Percentiles rank a stretch among this genome's conserved stretches.
Conservation (phyloP, 805 yeast genomes). For the Ogataea neopini region DNA sequence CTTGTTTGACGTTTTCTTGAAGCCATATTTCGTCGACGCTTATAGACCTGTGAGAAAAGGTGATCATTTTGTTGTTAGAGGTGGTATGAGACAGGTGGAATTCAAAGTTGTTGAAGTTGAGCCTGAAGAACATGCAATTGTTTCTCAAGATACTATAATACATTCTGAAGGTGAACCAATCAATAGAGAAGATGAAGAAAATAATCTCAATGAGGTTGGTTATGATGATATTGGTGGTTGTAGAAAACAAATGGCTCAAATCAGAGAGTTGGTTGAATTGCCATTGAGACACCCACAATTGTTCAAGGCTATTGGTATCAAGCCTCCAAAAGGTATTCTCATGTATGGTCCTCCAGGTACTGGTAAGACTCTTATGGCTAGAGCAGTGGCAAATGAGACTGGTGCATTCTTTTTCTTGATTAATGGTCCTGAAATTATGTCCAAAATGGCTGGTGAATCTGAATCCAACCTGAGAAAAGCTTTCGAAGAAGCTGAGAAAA, state of each 20-base stretch:
- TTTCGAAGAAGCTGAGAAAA: slow-evolving; percentile 98
- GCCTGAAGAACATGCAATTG: slow-evolving; percentile 96
- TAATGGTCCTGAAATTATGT: slow-evolving; percentile 99
- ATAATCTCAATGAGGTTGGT: slow-evolving; percentile 94
- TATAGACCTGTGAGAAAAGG: slow-evolving; percentile 98
- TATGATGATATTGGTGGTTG: slow-evolving; percentile 99
- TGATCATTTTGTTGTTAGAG: slow-evolving; percentile 93
- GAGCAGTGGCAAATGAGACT: slow-evolving; percentile 99
- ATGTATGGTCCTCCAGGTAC: slow-evolving; percentile 99
- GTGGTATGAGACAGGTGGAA: slow-evolving; percentile 99
- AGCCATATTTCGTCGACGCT: slow-evolving; percentile 98
- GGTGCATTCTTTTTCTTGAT: slow-evolving; percentile 98
- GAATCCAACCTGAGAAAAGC: slow-evolving; percentile 97
- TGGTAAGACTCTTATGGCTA: slow-evolving; percentile 98
- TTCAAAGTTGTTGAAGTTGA: slow-evolving; percentile 98
- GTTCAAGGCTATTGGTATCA: slow-evolving; percentile 96
- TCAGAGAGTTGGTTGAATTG: slow-evolving; percentile 96
- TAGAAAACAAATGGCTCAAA: slow-evolving; percentile 99
- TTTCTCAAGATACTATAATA: slow-evolving; percentile 96
- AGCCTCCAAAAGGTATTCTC: slow-evolving; percentile 97
- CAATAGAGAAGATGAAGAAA: slow-evolving; percentile 97
- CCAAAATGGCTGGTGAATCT: slow-evolving; percentile 99
- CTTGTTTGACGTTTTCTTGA: slow-evolving; percentile 90
- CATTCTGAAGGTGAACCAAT: slow-evolving; percentile 99
- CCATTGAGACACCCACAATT: slow-evolving; percentile 98